Percentiles rank a stretch among this genome's conserved stretches.
Evolutionary conservation across 108 stramenopile species (phyloP).

Genomic region (Cyclostephanos invisitatus): DNA sequence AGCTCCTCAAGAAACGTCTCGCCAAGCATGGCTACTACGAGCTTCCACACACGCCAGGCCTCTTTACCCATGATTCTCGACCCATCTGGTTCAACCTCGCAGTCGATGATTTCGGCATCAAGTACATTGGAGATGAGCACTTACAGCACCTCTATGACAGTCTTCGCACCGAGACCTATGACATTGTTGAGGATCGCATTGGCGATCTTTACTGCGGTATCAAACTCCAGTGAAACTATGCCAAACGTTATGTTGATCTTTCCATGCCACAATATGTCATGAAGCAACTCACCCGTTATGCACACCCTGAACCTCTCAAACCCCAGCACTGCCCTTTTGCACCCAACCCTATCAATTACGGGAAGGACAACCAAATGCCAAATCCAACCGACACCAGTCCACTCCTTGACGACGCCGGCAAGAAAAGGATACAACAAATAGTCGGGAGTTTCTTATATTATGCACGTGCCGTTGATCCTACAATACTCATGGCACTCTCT

Average conservation of each 20-base stretch:
- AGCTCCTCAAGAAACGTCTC: too few species aligned
- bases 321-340: constrained; percentile 42
- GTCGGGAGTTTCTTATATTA: constrained; percentile 48
- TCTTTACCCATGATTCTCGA: constrained; percentile 16
- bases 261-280: constrained; percentile 57
- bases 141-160: constrained; percentile 35
- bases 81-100: constrained; percentile 15
- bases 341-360: constrained; percentile 30
- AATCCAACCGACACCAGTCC: constrained; percentile 18
- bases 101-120: constrained; percentile 59
- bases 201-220: constrained; percentile 39
- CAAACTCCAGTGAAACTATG: constrained; percentile 46
- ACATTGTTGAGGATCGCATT: constrained; percentile 22
- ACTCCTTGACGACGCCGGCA: constrained; percentile 9
- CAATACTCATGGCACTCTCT: constrained; percentile 34
- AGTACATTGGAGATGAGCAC: constrained; percentile 33
- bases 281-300: constrained; percentile 28
- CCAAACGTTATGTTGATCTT: constrained; percentile 21
- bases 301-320: constrained; percentile 31
- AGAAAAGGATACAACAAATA: constrained; percentile 39
- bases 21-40: too few species aligned
- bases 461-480: constrained; percentile 41
- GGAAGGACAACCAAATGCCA: constrained; percentile 29
- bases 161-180: constrained; percentile 18
- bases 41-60: too few species aligned